Percentiles rank a stretch among this genome's conserved stretches.
Evolutionary conservation across 257 asterid species (phyloP).

Genomic region (Lycium barbarum): DNA sequence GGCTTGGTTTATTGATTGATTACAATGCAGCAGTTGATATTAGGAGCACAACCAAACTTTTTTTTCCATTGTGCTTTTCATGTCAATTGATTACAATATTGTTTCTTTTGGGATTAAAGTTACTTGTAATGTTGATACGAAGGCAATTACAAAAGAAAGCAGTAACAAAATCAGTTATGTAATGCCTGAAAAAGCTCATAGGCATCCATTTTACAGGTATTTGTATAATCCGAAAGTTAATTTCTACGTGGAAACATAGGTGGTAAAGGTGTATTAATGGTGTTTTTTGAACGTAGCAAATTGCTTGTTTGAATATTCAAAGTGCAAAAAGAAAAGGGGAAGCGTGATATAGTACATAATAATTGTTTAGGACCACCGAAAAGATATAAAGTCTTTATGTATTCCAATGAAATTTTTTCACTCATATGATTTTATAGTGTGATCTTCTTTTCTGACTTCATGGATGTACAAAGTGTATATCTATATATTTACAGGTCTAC

Average conservation of each 20-base stretch:
- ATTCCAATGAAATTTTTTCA: neutral
- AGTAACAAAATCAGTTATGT: neutral
- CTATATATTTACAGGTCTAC: conserved; percentile 52
- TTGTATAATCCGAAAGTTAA: conserved; percentile 7
- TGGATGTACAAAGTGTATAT: conserved; percentile 36
- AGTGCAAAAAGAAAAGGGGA: neutral
- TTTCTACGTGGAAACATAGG: conserved; percentile 19
- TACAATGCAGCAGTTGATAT: neutral
- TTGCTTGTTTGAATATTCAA: neutral
- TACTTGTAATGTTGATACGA: no score
- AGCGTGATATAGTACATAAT: conserved; percentile 8
- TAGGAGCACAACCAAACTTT: neutral
- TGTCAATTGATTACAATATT: no score
- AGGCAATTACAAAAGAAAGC: neutral
- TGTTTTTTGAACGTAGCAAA: neutral
- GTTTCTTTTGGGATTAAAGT: no score
- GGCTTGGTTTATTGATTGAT: neutral
- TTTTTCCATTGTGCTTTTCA: no score
- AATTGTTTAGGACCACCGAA: neutral
- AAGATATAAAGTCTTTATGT: neutral
- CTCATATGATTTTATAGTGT: neutral
- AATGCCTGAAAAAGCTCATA: conserved; percentile 1
- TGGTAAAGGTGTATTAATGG: conserved; percentile 25
- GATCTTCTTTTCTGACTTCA: neutral
- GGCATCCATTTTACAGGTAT: neutral